Evolutionary conservation across 257 asterid species (phyloP).

Genomic region (Nicotiana tomentosiformis): DNA sequence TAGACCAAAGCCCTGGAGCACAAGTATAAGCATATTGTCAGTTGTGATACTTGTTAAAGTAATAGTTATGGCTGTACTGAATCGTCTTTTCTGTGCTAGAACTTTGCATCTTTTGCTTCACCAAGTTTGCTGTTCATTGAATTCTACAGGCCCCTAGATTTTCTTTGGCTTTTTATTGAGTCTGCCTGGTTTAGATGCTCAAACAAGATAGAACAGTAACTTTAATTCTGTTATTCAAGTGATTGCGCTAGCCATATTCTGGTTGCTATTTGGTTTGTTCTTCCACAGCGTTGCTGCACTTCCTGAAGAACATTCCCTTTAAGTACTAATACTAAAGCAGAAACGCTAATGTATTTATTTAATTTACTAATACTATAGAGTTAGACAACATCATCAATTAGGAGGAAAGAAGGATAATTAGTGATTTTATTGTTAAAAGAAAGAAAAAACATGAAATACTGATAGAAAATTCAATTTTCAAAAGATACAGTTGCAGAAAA

Average conservation of each 20-base stretch:
- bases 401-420: neutral
- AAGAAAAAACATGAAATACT: neutral
- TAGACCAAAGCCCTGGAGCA: too few relatives aligned
- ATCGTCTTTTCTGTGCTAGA: neutral
- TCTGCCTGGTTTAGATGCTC: neutral
- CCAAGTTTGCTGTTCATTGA: neutral
- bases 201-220: neutral
- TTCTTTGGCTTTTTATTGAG: neutral
- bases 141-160: neutral
- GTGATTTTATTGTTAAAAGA: neutral
- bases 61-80: neutral
- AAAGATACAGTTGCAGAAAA: neutral
- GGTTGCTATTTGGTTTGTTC: neutral
- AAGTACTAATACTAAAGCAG: too few relatives aligned
- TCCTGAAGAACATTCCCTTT: neutral
- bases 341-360: neutral
- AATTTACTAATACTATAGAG: neutral
- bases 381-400: neutral
- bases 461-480: neutral
- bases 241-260: neutral
- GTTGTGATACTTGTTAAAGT: neutral
- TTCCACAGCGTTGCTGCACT: neutral
- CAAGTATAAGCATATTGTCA: neutral
- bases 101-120: neutral
- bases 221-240: neutral